A percentile compares a stretch with the other conserved stretches of the same genome.
These are phyloP conservation scores for Abrus pulchellus DNA, from an alignment of 306 rosid species.

Conservation along the genomic window DNA sequence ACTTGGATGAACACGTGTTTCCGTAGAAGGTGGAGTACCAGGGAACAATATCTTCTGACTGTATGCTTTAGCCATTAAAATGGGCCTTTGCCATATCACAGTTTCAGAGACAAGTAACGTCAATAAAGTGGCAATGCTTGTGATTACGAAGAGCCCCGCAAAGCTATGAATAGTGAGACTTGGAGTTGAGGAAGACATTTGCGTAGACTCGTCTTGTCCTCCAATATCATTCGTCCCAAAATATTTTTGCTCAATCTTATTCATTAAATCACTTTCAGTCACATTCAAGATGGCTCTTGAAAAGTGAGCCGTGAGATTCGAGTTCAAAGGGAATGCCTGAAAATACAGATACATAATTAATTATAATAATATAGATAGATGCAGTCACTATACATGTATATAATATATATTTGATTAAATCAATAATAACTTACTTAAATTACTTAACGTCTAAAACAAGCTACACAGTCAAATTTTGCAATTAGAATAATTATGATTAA, in stretches of 20 bases:
- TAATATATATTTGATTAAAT: no score
- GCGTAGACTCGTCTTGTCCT: neutral
- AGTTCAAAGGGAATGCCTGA: slow-evolving; percentile 47
- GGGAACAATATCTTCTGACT: slow-evolving; percentile 36
- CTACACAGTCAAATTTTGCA: neutral
- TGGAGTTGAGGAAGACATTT: neutral
- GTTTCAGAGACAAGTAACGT: slow-evolving; percentile 49
- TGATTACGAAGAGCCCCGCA: slow-evolving; percentile 48
- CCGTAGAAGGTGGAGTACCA: neutral
- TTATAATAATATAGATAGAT: neutral
- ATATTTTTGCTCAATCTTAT: slow-evolving; percentile 40
- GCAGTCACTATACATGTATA: neutral
- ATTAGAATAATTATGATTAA: neutral
- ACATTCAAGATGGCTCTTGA: slow-evolving; percentile 52
- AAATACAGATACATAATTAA: neutral
- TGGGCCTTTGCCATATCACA: slow-evolving; percentile 50
- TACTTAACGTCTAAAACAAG: neutral
- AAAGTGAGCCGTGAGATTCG: slow-evolving; percentile 42
- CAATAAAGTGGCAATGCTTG: neutral
- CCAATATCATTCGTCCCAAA: slow-evolving; percentile 28
- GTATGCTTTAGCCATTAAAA: slow-evolving; percentile 39
- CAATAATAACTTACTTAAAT: neutral
- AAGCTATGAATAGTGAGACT: slow-evolving; percentile 43
- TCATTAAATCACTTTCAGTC: slow-evolving; percentile 38
- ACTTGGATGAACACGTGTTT: neutral